These are phyloP conservation scores for Boletus edulis DNA, from an alignment of 768 basidiomycete genomes.

Conservation along the genomic window DNA sequence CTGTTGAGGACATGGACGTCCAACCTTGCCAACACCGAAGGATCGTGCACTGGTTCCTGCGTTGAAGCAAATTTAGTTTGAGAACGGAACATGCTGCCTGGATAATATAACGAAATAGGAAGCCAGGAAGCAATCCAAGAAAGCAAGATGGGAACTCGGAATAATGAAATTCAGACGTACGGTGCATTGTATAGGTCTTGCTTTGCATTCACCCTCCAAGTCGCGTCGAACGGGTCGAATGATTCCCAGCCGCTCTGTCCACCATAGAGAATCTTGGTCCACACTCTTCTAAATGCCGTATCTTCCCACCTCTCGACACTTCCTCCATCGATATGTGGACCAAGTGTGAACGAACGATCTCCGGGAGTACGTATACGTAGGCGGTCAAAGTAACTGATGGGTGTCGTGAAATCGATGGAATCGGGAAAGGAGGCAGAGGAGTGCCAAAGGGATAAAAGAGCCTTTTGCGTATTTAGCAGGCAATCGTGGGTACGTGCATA, in stretches of 20 bases:
- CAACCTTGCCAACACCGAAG: constrained; percentile 61
- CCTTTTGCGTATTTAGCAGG: constrained; percentile 54
- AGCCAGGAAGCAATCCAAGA: too few relatives aligned
- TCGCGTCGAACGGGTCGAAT: constrained; percentile 51
- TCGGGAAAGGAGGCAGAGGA: constrained; percentile 37
- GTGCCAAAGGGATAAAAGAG: constrained; percentile 61
- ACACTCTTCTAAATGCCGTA: constrained; percentile 38
- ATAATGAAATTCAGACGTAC: constrained; percentile 28
- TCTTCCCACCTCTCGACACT: constrained; percentile 59
- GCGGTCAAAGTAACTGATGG: constrained; percentile 77
- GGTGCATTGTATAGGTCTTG: constrained; percentile 63
- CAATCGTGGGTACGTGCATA: constrained; percentile 66
- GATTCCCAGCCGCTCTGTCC: constrained; percentile 40
- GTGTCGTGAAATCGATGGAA: constrained; percentile 47
- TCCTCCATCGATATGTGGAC: constrained; percentile 57
- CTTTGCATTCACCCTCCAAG: constrained; percentile 45
- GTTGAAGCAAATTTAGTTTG: neutral
- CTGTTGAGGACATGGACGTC: constrained; percentile 52
- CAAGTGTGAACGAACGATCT: constrained; percentile 63
- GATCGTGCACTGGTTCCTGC: constrained; percentile 51
- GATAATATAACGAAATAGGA: too few relatives aligned
- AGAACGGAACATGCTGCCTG: too few relatives aligned
- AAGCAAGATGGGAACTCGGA: too few relatives aligned
- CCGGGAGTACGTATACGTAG: constrained; percentile 72
- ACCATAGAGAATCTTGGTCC: constrained; percentile 42